Base-by-base conservation (phyloP, 768 basidiomycete species). In the Lenzites betulinus region DNA sequence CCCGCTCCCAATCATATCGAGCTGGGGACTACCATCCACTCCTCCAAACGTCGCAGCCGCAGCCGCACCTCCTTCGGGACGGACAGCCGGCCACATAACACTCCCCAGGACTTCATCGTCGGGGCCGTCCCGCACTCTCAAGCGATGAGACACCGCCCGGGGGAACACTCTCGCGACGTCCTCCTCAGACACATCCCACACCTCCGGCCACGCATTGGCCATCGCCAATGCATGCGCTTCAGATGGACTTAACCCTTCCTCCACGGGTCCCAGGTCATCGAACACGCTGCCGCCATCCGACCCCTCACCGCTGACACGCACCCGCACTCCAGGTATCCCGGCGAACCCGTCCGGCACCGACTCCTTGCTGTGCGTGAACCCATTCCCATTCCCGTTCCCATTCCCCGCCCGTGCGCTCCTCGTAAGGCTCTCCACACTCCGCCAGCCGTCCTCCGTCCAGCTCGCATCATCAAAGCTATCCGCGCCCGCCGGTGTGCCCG, bases 151-250 rank as follows among this genome's bases (percentile, higher is more conserved):
- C 30, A 93, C 80, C 0, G 87, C 84, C 22, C 89, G 76, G 36
- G 89, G 89, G 63, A 90, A 82, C 28, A 91, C 84, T 59, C 88
- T 80, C 57, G 88, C 88, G 63, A 90, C 79, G 65, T 93, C 88
- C 58, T 86, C 85, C 70, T 90, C 88, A 6, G 87, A 87, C 4
- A 89, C 84, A 58, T 89, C 88, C 63, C 71, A 67, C 26, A 66
- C 66, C 51, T 69, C 67, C 23, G 72, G 70, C 51, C 57, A 58
- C 28, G 65, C 59, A n/a, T 53, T 50, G n/a, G 62, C 58, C 54
- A 66, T 25, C 42, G 59, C 67, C 48, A 48, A 38, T 30, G 56
- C 51, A 39, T 53, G 51, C 26, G 54, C 61, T 11, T 67, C 58
- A 4, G 55, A 50, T 3, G 65, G 59, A 18, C 30, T 46, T 20